Conservation (phyloP, 2,329 filamentous ascomycete genomes). For the Hymenoscyphus fraxineus region DNA sequence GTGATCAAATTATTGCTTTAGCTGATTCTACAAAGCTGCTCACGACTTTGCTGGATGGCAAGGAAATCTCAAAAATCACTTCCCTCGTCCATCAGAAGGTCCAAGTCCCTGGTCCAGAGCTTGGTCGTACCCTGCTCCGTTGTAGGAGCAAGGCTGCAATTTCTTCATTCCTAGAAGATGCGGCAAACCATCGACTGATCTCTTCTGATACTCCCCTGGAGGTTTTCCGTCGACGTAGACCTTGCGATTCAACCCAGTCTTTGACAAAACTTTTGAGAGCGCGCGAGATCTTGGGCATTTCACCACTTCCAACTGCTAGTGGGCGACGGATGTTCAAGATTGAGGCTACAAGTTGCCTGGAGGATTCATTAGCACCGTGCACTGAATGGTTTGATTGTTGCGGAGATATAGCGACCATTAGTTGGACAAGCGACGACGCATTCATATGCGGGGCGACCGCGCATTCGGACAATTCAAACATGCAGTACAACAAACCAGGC, state of each 20-base stretch:
- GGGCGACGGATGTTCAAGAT: conserved; percentile 24
- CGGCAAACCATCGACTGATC: conserved; percentile 5
- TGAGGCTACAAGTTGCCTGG: conserved; percentile 31
- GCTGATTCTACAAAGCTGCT: not conserved
- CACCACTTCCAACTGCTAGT: conserved; percentile 14
- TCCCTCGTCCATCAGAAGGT: conserved; percentile 9
- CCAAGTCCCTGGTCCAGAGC: conserved; percentile 18
- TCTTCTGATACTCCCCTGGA: not conserved
- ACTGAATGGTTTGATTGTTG: conserved; percentile 59
- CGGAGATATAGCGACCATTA: conserved; percentile 56
- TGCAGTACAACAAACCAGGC: conserved; percentile 63
- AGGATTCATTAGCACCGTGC: conserved; percentile 49
- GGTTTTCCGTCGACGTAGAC: not conserved
- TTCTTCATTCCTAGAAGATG: conserved; percentile 22
- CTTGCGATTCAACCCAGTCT: not conserved
- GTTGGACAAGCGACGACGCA: conserved; percentile 50
- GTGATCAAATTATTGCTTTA: not conserved
- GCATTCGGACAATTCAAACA: conserved; percentile 60
- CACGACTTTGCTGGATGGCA: conserved; percentile 9
- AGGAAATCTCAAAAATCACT: not conserved
- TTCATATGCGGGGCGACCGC: conserved; percentile 61
- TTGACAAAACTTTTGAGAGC: conserved; percentile 23
- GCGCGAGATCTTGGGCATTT: conserved; percentile 28
- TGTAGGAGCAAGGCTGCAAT: conserved; percentile 42
- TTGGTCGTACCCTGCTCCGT: conserved; percentile 53